A percentile compares a stretch with the other conserved stretches of the same genome.
phyloP scores from a whole-genome alignment of 495 filamentous ascomycete species.

The Chaetomium tenue region DNA sequence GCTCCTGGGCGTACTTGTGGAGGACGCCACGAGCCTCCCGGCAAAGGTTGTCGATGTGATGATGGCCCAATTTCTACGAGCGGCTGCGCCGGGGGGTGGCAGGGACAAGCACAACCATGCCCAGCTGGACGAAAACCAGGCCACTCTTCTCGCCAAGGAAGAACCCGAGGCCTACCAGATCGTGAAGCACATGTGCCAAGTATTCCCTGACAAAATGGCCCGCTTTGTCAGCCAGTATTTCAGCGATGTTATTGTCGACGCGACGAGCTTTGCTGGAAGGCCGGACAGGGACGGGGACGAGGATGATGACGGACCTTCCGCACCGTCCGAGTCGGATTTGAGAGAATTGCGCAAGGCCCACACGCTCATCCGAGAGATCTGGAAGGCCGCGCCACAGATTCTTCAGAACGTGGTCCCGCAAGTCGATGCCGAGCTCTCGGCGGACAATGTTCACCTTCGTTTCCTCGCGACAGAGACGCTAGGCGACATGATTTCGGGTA shows the following conservation, averaged over 20 bases:
- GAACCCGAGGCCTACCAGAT: constrained; percentile 91
- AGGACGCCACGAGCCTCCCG: constrained; percentile 79
- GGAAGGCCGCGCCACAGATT: constrained; percentile 85
- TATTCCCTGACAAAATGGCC: constrained; percentile 89
- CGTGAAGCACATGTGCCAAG: constrained; percentile 89
- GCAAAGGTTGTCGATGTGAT: constrained; percentile 87
- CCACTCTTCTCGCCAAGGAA: constrained; percentile 76
- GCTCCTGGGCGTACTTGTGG: constrained; percentile 78
- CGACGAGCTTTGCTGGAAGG: constrained; percentile 57
- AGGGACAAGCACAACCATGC: constrained; percentile 53
- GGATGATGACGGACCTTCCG: constrained; percentile 60
- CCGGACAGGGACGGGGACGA: constrained; percentile 59
- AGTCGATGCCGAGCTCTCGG: constrained; percentile 85
- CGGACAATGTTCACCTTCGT: constrained; percentile 83
- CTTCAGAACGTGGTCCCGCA: constrained; percentile 92
- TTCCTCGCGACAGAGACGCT: constrained; percentile 87
- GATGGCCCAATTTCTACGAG: constrained; percentile 89
- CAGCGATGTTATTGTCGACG: constrained; percentile 90
- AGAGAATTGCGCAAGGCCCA: constrained; percentile 88
- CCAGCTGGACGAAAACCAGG: constrained; percentile 54
- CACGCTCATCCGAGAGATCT: constrained; percentile 82
- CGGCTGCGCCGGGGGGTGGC: constrained; percentile 61
- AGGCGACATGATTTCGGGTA: constrained; percentile 88
- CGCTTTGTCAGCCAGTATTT: constrained; percentile 94
- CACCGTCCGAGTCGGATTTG: constrained; percentile 76